phyloP scores from a whole-genome alignment of 2,329 filamentous ascomycete species.

The Chrysoporthe deuterocubensis region DNA sequence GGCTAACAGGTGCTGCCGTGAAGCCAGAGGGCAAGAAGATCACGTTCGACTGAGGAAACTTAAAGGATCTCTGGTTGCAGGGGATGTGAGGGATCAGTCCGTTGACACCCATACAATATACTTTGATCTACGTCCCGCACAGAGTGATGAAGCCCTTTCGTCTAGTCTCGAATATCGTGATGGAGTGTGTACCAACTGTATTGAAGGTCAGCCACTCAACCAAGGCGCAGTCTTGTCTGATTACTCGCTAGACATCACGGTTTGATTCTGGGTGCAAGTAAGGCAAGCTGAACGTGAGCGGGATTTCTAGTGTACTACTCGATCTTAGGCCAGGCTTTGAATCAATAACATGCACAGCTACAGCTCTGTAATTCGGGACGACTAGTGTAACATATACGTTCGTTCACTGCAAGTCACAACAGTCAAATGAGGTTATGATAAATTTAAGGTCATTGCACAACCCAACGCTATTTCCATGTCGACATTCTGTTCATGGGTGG shows the following conservation, averaged over 20 bases:
- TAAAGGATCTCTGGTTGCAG: too few relatives aligned
- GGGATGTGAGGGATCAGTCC: background rate
- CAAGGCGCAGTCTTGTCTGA: too few relatives aligned
- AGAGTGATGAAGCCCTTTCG: too few relatives aligned
- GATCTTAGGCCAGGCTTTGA: too few relatives aligned
- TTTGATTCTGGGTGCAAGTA: too few relatives aligned
- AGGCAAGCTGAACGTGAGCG: too few relatives aligned
- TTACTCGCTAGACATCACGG: too few relatives aligned
- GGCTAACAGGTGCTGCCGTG: constrained; percentile 79
- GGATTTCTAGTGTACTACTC: too few relatives aligned
- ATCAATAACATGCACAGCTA: background rate
- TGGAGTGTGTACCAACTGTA: too few relatives aligned
- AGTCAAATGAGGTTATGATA: background rate
- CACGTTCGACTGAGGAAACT: constrained; percentile 66
- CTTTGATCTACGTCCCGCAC: background rate
- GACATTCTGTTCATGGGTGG: constrained; percentile 27
- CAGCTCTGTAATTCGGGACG: too few relatives aligned
- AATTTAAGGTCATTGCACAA: constrained; percentile 10
- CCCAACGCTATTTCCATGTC: constrained; percentile 11
- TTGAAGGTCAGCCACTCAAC: too few relatives aligned
- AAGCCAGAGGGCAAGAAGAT: constrained; percentile 79
- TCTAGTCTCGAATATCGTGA: too few relatives aligned
- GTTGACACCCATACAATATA: background rate
- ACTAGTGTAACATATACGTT: background rate
- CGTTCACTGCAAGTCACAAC: background rate